These are phyloP conservation scores for Rubia yunnanensis DNA, from an alignment of 257 asterid species.

Conservation along the genomic window DNA sequence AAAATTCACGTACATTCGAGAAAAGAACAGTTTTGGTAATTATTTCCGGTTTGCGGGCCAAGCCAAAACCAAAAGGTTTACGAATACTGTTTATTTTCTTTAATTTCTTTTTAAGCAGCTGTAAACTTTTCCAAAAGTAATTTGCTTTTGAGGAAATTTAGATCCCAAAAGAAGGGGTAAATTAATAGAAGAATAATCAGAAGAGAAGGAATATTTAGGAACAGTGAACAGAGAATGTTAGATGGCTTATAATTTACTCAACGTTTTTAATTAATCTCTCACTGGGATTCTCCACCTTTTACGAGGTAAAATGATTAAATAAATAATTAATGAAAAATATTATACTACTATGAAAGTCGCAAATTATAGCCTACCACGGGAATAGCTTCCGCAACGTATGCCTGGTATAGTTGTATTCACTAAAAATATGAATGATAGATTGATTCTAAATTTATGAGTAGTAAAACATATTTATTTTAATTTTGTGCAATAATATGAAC, in stretches of 20 bases:
- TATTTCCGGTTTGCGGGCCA: background rate
- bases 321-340: too few relatives aligned
- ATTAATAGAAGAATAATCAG: background rate
- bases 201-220: slow-evolving; percentile 9
- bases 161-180: background rate
- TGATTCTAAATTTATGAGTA: too few relatives aligned
- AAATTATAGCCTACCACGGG: too few relatives aligned
- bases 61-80: background rate
- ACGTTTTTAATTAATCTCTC: slow-evolving; percentile 17
- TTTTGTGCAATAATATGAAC: too few relatives aligned
- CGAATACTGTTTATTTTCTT: background rate
- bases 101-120: background rate
- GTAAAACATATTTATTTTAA: too few relatives aligned
- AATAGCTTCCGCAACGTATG: too few relatives aligned
- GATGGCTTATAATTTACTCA: slow-evolving; percentile 41
- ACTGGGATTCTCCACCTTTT: slow-evolving; percentile 32
- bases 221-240: slow-evolving; percentile 29
- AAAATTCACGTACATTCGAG: too few relatives aligned
- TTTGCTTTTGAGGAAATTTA: background rate
- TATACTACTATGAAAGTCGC: too few relatives aligned
- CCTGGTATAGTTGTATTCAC: too few relatives aligned
- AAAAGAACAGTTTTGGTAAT: background rate
- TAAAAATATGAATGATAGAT: too few relatives aligned
- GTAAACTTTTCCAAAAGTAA: background rate
- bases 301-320: background rate